Percentiles rank a stretch among this genome's conserved stretches.
These are phyloP conservation scores for Collybia sordida DNA, from an alignment of 768 basidiomycete species.

Conservation along the genomic window DNA sequence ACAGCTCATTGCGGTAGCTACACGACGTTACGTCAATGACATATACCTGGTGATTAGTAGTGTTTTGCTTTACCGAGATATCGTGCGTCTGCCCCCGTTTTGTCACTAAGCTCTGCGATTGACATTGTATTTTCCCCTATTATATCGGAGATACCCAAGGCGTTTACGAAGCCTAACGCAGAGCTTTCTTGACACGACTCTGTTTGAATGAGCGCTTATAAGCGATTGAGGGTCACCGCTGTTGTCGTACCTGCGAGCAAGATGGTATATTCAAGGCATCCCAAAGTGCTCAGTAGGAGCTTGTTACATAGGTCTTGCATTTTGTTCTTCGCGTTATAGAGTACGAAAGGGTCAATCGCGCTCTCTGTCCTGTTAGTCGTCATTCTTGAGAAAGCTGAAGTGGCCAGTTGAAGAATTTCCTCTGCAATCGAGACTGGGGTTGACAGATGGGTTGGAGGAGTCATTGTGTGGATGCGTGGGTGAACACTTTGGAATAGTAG, in stretches of 20 bases:
- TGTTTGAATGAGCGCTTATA: background rate
- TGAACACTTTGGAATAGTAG: background rate
- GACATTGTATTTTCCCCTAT: conserved; percentile 6
- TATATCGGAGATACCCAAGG: conserved; percentile 8
- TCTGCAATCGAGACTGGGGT: conserved; percentile 10
- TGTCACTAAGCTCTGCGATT: conserved; percentile 2
- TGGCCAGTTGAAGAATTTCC: conserved; percentile 11
- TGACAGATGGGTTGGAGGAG: background rate
- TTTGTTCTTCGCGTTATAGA: conserved; percentile 10
- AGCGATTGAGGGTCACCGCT: background rate
- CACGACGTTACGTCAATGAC: background rate
- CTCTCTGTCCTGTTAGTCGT: too few species aligned
- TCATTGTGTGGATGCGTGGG: background rate
- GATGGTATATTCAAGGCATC: conserved; percentile 9
- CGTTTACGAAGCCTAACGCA: conserved; percentile 9
- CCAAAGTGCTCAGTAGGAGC: conserved; percentile 5
- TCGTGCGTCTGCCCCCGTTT: conserved; percentile 7
- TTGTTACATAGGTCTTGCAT: conserved; percentile 8
- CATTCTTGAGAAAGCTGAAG: background rate
- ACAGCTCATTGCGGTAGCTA: conserved; percentile 11
- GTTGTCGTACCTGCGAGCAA: conserved; percentile 9
- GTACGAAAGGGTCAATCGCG: conserved; percentile 2
- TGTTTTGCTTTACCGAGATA: conserved; percentile 3
- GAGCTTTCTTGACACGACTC: conserved; percentile 16
- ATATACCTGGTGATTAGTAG: background rate